phyloP scores from a whole-genome alignment of 805 yeast species.

The Ogataea neopini region DNA sequence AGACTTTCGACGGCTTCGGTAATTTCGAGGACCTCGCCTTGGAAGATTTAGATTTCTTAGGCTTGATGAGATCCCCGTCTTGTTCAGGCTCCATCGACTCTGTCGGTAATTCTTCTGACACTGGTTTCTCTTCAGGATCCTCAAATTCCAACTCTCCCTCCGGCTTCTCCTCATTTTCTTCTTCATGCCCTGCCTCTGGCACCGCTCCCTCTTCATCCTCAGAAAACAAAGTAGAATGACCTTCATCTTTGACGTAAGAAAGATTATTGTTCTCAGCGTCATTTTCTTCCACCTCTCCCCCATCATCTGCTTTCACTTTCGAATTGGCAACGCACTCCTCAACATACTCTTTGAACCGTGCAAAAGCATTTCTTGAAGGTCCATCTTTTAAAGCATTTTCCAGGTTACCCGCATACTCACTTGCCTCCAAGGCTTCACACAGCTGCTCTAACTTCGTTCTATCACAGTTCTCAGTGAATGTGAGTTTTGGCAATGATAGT shows the following conservation, averaged over 20 bases:
- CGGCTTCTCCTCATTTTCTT: conserved; percentile 2
- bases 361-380: conserved; percentile 26
- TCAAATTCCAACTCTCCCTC: neutral
- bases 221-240: neutral
- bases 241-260: conserved; percentile 6
- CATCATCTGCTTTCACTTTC: conserved; percentile 3
- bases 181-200: conserved; percentile 9
- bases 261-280: neutral
- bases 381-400: conserved; percentile 28
- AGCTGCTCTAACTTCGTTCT: conserved; percentile 25
- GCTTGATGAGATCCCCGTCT: neutral
- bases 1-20: too few relatives aligned
- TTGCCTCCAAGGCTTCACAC: conserved; percentile 22
- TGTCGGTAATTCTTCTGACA: neutral
- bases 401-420: conserved; percentile 27
- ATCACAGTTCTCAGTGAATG: conserved; percentile 36
- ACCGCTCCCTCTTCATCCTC: conserved; percentile 20
- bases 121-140: too few relatives aligned
- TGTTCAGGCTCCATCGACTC: too few relatives aligned
- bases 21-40: too few relatives aligned
- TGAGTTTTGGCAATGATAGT: conserved; percentile 49
- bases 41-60: too few relatives aligned
- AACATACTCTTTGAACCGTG: conserved; percentile 28
- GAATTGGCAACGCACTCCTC: conserved; percentile 28
- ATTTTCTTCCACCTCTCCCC: conserved; percentile 7